Evolutionary conservation across 1,284 basidiomycete species (phyloP), one percentile per base, ranked within the genome.

Genomic region (Lentinula novae-zelandiae): DNA sequence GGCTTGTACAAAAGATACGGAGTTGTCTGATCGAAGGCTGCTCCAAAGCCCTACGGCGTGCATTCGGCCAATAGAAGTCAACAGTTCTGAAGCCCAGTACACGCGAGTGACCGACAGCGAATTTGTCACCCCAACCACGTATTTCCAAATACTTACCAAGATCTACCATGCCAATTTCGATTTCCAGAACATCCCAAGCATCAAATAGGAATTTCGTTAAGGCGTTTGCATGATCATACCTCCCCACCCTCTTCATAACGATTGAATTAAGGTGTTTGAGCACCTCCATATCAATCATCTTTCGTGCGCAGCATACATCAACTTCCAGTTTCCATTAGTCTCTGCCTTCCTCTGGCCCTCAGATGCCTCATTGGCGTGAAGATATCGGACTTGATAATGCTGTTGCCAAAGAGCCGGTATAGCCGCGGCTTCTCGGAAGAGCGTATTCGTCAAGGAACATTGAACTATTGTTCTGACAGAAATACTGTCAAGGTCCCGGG

Each of bases 21-120:
- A 60, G n/a, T 48, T 50, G 4, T 4, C 53, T 17, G 61, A 52
- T 33, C 65, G 60, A 12, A 81, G 66, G 17, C 61, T 64, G 8
- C 65, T 64, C 83, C 83, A 85, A 36, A 73, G 67, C 12, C 67
- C 65, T 20, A 85, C 69, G 0, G 81, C 80, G 62, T 77, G 67
- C 36, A 67, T 69, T 55, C 80, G 75, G 10, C 78, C 72, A 60
- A 87, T 80, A 5, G 77, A 67, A 13, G 77, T 76, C 27, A 78
- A 68, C 27, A 82, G 66, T 3, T 73, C 70, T 42, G 70, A 70
- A 3, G 83, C 82, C 85, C 85, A 87, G 67, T 78, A 86, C 22
- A 75, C 73, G n/a, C 77, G 72, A 7, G 83, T 80, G 20, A 83
- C 62, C 2, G 77, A 75, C 60, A 82, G 73, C 7, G 69, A 67